Evolutionary conservation across 2,329 filamentous ascomycete genomes (phyloP).

Genomic region (Aureobasidium leucospermi): DNA sequence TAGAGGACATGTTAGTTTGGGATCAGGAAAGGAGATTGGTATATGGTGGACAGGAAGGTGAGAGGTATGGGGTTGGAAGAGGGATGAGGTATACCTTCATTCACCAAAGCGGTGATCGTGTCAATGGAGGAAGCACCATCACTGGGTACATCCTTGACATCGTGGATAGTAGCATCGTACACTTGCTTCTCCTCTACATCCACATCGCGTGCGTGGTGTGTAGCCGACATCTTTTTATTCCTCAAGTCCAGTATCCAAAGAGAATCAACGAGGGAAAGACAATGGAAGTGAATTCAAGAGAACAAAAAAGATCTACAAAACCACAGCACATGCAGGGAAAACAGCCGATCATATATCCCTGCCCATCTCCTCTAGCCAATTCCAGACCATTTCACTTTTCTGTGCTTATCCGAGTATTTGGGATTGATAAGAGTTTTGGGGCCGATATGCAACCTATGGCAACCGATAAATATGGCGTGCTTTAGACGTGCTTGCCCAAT

Average conservation of each 20-base stretch:
- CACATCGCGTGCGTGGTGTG: neutral
- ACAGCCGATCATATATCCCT: neutral
- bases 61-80: slow-evolving; percentile 21
- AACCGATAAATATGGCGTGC: slow-evolving; percentile 6
- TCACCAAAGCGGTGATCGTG: slow-evolving; percentile 21
- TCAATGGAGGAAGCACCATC: slow-evolving; percentile 19
- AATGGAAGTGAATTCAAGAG: neutral
- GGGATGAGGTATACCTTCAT: slow-evolving; percentile 24
- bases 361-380: neutral
- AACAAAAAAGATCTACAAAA: neutral
- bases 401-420: neutral
- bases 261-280: too few relatives aligned
- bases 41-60: neutral
- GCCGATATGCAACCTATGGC: neutral
- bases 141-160: slow-evolving; percentile 8
- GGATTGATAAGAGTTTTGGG: neutral
- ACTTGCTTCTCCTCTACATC: slow-evolving; percentile 1
- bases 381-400: neutral
- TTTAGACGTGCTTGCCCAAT: neutral
- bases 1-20: neutral
- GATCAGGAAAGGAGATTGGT: neutral
- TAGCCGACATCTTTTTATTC: neutral
- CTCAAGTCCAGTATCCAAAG: neutral
- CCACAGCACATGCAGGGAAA: neutral
- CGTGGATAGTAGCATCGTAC: slow-evolving; percentile 13